Percentiles rank a stretch among this genome's conserved stretches.
Conservation (phyloP, 208 protist genomes). For the Leishmania major region DNA sequence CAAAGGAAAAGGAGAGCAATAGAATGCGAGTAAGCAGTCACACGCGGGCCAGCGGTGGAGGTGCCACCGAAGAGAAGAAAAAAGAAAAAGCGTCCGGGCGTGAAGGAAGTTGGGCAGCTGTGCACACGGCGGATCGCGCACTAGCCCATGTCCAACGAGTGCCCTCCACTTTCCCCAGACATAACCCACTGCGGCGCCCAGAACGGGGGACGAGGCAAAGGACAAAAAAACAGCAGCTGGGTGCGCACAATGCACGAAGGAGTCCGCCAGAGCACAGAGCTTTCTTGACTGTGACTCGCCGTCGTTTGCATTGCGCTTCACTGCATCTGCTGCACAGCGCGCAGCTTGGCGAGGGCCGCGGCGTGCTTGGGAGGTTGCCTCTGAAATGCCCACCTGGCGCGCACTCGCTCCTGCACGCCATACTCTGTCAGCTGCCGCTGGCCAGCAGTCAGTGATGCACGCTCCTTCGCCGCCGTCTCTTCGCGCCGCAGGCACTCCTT, state of each 20-base stretch:
- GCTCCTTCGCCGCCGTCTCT: conserved; percentile 9
- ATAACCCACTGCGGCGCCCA: background rate
- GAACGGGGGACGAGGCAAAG: background rate
- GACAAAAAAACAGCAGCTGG: background rate
- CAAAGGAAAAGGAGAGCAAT: background rate
- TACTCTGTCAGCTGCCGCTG: conserved; percentile 63
- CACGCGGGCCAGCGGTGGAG: background rate
- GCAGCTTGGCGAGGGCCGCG: conserved; percentile 45
- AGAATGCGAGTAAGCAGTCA: background rate
- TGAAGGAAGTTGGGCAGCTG: background rate
- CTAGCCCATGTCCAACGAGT: background rate
- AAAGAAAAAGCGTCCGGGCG: background rate
- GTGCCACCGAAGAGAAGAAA: background rate
- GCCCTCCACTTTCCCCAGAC: background rate
- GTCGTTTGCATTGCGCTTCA: background rate
- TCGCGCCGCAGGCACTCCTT: conserved; percentile 39
- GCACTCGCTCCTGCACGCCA: conserved; percentile 25
- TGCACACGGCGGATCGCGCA: background rate
- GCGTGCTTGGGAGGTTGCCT: conserved; percentile 58
- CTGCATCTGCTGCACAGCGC: conserved; percentile 25
- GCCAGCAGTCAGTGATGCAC: conserved; percentile 1
- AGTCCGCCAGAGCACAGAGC: background rate
- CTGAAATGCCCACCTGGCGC: conserved; percentile 51
- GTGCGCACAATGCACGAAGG: background rate
- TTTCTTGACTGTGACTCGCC: background rate